A percentile compares a stretch with the other conserved stretches of the same genome.
Conservation (phyloP, 306 rosid species). For the Pachyrhizus erosus region DNA sequence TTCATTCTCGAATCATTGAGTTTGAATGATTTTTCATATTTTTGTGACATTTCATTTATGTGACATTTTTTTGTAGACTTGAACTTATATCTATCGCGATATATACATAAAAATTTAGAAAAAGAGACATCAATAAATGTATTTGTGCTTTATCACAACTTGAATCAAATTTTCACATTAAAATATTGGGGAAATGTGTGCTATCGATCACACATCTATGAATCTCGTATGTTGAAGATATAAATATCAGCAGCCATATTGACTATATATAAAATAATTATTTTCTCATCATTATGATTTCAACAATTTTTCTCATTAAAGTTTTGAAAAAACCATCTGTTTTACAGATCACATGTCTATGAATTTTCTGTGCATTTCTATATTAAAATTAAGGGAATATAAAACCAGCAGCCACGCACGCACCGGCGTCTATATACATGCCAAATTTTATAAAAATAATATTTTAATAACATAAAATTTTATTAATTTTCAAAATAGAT, state of each 20-base stretch:
- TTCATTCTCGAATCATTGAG: slow-evolving; percentile 44
- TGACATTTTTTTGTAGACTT: background rate
- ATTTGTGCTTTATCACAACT: background rate
- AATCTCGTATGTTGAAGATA: background rate
- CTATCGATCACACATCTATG: background rate
- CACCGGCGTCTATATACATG: background rate
- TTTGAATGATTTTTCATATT: slow-evolving; percentile 28
- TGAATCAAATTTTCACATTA: background rate
- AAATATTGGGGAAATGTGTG: background rate
- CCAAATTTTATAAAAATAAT: background rate
- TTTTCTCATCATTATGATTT: background rate
- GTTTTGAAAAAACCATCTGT: background rate
- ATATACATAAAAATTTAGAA: background rate
- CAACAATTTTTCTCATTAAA: background rate
- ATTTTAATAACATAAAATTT: background rate
- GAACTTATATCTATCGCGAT: slow-evolving; percentile 38
- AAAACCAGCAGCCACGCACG: background rate
- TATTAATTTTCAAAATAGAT: background rate
- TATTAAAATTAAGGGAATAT: background rate
- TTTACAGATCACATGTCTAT: background rate
- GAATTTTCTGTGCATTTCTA: background rate
- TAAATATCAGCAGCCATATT: background rate
- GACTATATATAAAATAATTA: background rate
- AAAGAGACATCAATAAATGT: background rate
- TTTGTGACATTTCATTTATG: background rate